These are phyloP conservation scores for Hypoxylon sp. DNA, from an alignment of 2,329 filamentous ascomycete species.

Conservation along the genomic window DNA sequence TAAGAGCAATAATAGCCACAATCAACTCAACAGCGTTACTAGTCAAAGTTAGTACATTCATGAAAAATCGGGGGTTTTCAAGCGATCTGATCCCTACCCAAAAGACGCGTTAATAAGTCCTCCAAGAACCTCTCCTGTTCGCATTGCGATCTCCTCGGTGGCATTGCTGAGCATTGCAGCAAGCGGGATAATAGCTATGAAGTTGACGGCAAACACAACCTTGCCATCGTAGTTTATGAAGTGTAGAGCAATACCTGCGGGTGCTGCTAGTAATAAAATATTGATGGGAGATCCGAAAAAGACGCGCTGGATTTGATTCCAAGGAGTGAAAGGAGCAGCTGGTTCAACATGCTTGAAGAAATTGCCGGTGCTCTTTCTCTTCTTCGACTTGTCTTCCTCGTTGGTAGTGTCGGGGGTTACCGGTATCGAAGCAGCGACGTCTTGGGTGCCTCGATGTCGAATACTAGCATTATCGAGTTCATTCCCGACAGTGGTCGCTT, in stretches of 20 bases:
- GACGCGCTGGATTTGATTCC: constrained; percentile 79
- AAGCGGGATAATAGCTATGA: constrained; percentile 91
- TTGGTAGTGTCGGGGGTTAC: constrained; percentile 22
- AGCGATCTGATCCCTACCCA: constrained; percentile 67
- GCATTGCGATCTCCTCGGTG: constrained; percentile 89
- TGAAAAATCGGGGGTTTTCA: not conserved
- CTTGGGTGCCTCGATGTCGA: constrained; percentile 38
- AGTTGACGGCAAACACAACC: constrained; percentile 86
- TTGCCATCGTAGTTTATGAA: constrained; percentile 66
- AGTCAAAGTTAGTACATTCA: constrained; percentile 28
- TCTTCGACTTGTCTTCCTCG: constrained; percentile 58
- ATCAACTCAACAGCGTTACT: constrained; percentile 91
- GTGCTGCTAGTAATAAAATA: constrained; percentile 81
- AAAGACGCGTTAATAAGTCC: constrained; percentile 93
- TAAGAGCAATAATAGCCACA: constrained; percentile 86
- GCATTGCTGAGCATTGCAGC: constrained; percentile 89
- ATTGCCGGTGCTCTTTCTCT: constrained; percentile 55
- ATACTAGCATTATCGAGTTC: constrained; percentile 22
- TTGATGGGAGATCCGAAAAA: constrained; percentile 91
- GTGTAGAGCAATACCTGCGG: constrained; percentile 82
- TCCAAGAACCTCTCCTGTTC: constrained; percentile 87
- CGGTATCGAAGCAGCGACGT: constrained; percentile 28
- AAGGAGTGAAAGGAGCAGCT: constrained; percentile 70
- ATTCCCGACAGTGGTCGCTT: constrained; percentile 41
- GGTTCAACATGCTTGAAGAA: constrained; percentile 64